A percentile compares a stretch with the other conserved stretches of the same genome.
phyloP scores from a whole-genome alignment of 192 early-diverging fungal species.

The Irineochytrium annulatum region DNA sequence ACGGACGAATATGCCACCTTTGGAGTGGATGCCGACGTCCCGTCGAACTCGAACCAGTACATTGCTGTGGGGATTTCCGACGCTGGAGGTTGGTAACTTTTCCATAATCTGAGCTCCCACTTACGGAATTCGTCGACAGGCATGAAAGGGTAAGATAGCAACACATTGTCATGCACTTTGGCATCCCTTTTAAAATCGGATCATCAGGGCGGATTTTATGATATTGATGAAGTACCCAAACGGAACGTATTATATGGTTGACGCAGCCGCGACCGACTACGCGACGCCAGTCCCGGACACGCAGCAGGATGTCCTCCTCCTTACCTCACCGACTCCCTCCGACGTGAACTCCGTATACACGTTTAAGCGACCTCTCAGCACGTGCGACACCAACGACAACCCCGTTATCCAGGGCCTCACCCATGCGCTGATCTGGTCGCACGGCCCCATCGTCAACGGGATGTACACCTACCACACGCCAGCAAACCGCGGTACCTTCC shows the following conservation, averaged over 20 bases:
- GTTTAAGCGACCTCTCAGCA: constrained; percentile 7
- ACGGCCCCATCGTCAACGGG: neutral
- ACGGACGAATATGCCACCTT: too few species aligned
- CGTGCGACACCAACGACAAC: constrained; percentile 8
- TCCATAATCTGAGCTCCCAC: too few species aligned
- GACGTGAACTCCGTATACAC: constrained; percentile 5
- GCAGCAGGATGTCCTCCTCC: constrained; percentile 9
- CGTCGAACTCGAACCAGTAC: neutral
- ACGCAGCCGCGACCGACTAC: neutral
- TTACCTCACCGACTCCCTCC: neutral
- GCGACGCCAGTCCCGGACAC: constrained; percentile 4
- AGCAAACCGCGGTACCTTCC: neutral
- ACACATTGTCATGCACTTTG: too few species aligned
- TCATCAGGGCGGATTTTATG: constrained; percentile 17
- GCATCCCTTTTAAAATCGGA: too few species aligned
- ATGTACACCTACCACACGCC: neutral
- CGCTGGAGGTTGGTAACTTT: constrained; percentile 9
- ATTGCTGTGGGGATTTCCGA: constrained; percentile 7
- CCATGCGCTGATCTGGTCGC: neutral
- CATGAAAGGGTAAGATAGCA: too few species aligned
- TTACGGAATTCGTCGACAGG: too few species aligned
- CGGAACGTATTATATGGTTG: constrained; percentile 2
- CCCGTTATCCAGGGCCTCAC: neutral
- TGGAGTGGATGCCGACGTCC: constrained; percentile 10
- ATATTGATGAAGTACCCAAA: constrained; percentile 5